phyloP scores from a whole-genome alignment of 257 asterid genomes.

The Nicotiana obtusifolia region DNA sequence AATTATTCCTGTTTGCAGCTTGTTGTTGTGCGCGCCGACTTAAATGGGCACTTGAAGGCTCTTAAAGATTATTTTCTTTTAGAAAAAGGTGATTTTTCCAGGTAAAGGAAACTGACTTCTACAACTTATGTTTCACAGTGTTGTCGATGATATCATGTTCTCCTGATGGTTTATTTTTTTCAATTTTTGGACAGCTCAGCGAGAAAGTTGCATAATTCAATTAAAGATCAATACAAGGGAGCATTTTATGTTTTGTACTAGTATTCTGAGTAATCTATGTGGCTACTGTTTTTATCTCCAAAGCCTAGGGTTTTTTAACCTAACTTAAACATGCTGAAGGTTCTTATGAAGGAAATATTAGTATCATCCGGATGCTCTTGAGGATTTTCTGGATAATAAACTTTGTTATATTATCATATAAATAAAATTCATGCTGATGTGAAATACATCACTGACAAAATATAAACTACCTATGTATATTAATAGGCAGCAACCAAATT shows the following conservation, averaged over 20 bases:
- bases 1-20: too few relatives aligned
- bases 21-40: slow-evolving; percentile 96
- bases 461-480: background rate
- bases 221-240: background rate
- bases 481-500: background rate
- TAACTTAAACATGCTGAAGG: background rate
- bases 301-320: background rate
- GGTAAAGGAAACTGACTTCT: slow-evolving; percentile 36
- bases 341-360: slow-evolving; percentile 1
- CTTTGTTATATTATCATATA: background rate
- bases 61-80: slow-evolving; percentile 96
- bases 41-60: slow-evolving; percentile 96
- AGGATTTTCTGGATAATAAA: background rate
- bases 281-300: background rate
- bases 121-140: background rate
- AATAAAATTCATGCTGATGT: background rate
- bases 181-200: background rate
- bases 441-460: background rate
- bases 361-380: background rate
- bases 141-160: background rate
- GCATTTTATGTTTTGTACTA: background rate
- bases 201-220: background rate
- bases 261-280: background rate
- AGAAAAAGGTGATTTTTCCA: slow-evolving; percentile 98
- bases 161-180: background rate